These are phyloP conservation scores for Podaxis carcinomalis DNA, from an alignment of 768 basidiomycete genomes.

Conservation along the genomic window DNA sequence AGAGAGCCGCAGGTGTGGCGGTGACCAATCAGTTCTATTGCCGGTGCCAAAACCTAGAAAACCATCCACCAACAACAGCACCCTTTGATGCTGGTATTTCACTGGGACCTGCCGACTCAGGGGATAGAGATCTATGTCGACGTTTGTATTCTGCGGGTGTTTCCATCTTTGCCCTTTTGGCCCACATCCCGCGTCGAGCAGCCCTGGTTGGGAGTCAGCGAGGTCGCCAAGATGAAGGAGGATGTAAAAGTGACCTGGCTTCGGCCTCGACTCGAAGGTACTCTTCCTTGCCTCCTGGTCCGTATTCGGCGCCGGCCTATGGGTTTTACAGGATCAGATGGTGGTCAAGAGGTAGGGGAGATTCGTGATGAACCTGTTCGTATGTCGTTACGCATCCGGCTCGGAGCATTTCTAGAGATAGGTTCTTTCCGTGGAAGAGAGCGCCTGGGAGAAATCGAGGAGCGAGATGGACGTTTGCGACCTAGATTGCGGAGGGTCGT, in stretches of 20 bases:
- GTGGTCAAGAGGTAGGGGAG: background rate
- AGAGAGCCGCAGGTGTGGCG: background rate
- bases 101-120: background rate
- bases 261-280: conserved; percentile 59
- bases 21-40: background rate
- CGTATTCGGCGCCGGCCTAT: conserved; percentile 73
- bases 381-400: conserved; percentile 78
- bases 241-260: conserved; percentile 51
- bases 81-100: background rate
- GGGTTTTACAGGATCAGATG: background rate
- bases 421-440: conserved; percentile 40
- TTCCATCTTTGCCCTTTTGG: conserved; percentile 46
- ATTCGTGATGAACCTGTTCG: conserved; percentile 39
- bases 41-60: background rate
- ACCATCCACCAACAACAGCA: background rate
- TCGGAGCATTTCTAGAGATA: conserved; percentile 72
- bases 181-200: conserved; percentile 75
- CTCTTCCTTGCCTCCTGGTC: conserved; percentile 57
- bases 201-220: conserved; percentile 33
- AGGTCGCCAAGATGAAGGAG: background rate
- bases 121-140: conserved; percentile 32
- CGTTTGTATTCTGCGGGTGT: conserved; percentile 81
- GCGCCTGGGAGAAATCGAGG: conserved; percentile 50
- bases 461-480: conserved; percentile 58
- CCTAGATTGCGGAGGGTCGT: conserved; percentile 33